Evolutionary conservation across 2,329 filamentous ascomycete genomes (phyloP).

Genomic region (Cyphellophora attinorum): DNA sequence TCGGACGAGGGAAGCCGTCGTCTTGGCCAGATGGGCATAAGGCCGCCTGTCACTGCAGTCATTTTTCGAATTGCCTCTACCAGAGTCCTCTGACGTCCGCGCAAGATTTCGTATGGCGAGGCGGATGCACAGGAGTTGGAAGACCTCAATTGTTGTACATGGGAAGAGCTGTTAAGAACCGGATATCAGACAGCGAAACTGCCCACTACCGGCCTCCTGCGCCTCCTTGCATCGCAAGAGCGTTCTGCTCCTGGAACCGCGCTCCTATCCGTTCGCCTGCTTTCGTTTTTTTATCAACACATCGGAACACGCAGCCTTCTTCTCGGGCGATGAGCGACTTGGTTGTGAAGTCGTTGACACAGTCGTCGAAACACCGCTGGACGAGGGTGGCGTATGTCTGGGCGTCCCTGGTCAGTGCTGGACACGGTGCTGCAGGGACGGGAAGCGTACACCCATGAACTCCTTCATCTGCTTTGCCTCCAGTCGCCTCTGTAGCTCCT

Average conservation of each 20-base stretch:
- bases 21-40: no score
- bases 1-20: no score
- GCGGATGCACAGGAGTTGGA: not conserved
- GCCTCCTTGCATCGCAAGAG: conserved; percentile 55
- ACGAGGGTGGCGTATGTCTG: conserved; percentile 57
- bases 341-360: conserved; percentile 96
- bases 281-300: conserved; percentile 94
- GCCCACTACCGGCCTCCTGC: conserved; percentile 30
- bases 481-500: conserved; percentile 87
- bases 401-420: conserved; percentile 4
- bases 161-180: not conserved
- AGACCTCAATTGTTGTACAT: not conserved
- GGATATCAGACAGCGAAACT: no score
- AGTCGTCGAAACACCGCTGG: conserved; percentile 79
- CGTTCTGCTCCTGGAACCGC: conserved; percentile 72
- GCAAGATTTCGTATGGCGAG: no score
- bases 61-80: no score
- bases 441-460: conserved; percentile 71
- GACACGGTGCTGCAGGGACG: conserved; percentile 2
- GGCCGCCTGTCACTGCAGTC: no score
- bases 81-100: no score
- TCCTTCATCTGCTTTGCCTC: conserved; percentile 98
- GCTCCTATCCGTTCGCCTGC: conserved; percentile 81
- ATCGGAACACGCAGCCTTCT: conserved; percentile 84
- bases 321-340: conserved; percentile 85